Conservation (phyloP, 345 rosid species). For the Zanthoxylum bungeanum region DNA sequence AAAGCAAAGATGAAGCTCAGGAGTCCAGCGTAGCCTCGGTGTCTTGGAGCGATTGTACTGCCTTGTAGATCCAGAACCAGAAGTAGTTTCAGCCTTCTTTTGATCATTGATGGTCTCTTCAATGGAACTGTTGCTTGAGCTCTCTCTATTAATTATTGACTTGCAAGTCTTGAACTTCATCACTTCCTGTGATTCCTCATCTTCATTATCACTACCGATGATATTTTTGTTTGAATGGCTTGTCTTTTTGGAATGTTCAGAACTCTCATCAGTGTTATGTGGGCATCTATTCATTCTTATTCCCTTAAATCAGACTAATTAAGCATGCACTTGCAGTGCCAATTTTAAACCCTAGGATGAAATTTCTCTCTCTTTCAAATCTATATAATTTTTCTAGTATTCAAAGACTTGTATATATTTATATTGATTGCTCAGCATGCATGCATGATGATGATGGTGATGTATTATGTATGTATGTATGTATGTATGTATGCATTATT, state of each 20-base stretch:
- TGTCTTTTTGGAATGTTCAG: slow-evolving; percentile 38
- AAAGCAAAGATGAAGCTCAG: slow-evolving; percentile 83
- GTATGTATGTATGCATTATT: slow-evolving; percentile 1
- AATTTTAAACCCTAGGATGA: slow-evolving; percentile 28
- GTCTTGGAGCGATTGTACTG: slow-evolving; percentile 65
- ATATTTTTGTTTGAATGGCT: slow-evolving; percentile 27
- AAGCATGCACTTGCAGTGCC: slow-evolving; percentile 1
- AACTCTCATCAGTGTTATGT: slow-evolving; percentile 1
- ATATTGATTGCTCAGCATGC: too few relatives aligned
- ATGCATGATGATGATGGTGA: too few relatives aligned
- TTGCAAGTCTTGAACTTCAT: too few relatives aligned
- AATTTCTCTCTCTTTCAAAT: slow-evolving; percentile 7
- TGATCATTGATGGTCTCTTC: slow-evolving; percentile 28
- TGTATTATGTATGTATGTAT: slow-evolving; percentile 11
- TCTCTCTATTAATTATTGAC: slow-evolving; percentile 20
- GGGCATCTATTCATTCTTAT: slow-evolving; percentile 9
- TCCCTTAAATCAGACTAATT: slow-evolving; percentile 3
- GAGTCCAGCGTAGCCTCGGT: slow-evolving; percentile 78
- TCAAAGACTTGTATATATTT: too few relatives aligned
- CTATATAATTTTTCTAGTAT: too few relatives aligned
- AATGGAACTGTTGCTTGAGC: slow-evolving; percentile 53
- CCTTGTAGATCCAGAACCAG: slow-evolving; percentile 60
- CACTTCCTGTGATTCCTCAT: too few relatives aligned
- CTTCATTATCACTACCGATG: slow-evolving; percentile 10
- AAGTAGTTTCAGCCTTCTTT: background rate